These are phyloP conservation scores for Pyrenopolyporus hunteri DNA, from an alignment of 495 filamentous ascomycete genomes.

Conservation along the genomic window DNA sequence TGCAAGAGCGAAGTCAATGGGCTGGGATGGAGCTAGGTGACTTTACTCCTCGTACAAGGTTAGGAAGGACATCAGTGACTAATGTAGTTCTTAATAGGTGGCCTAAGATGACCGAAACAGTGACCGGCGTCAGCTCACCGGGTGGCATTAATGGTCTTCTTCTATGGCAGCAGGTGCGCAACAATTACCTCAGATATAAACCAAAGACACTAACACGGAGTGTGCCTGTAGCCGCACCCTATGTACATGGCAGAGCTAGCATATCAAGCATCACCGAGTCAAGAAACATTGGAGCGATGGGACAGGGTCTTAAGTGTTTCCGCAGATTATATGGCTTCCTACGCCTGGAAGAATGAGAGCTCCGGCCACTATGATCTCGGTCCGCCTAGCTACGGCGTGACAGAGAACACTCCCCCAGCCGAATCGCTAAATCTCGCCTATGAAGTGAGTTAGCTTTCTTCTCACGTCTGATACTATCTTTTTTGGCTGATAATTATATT, in stretches of 20 bases:
- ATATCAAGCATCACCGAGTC: constrained; percentile 43
- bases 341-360: constrained; percentile 49
- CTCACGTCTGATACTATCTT: background rate
- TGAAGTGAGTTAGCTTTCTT: constrained; percentile 17
- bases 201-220: background rate
- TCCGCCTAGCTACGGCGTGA: constrained; percentile 51
- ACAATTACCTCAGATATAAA: background rate
- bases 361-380: constrained; percentile 50
- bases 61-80: background rate
- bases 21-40: constrained; percentile 51
- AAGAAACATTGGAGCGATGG: constrained; percentile 46
- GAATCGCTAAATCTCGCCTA: constrained; percentile 46
- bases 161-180: constrained; percentile 50
- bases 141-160: constrained; percentile 51
- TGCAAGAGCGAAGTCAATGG: constrained; percentile 48
- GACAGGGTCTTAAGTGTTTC: constrained; percentile 44
- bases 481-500: background rate
- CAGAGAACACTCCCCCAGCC: constrained; percentile 50
- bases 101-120: constrained; percentile 58
- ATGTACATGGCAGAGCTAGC: constrained; percentile 51
- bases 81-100: constrained; percentile 25
- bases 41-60: background rate
- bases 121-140: constrained; percentile 51
- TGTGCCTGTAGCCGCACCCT: constrained; percentile 39
- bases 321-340: constrained; percentile 52